Evolutionary conservation across 805 yeast species (phyloP).

Genomic region (Pichia gijzeniarum): DNA sequence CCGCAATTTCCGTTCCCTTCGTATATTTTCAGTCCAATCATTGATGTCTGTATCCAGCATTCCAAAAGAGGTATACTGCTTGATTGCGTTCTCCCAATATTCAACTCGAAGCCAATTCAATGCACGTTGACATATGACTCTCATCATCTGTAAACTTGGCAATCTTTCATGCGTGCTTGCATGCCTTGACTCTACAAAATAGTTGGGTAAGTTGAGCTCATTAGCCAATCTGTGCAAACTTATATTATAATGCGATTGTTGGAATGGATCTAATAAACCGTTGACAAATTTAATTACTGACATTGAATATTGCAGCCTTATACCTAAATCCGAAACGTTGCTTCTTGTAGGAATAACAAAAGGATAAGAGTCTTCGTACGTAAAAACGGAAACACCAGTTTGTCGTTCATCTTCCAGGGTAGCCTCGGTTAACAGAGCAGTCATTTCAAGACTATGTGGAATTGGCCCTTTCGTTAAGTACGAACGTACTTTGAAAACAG

Average conservation of each 20-base stretch:
- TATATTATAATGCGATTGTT: slow-evolving; percentile 69
- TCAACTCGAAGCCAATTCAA: slow-evolving; percentile 66
- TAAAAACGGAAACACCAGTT: slow-evolving; percentile 4
- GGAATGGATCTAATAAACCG: slow-evolving; percentile 83
- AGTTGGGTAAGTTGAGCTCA: slow-evolving; percentile 60
- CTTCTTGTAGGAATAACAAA: neutral
- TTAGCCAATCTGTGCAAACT: slow-evolving; percentile 74
- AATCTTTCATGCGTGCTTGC: slow-evolving; percentile 83
- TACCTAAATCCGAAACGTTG: slow-evolving; percentile 20
- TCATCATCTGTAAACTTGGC: slow-evolving; percentile 64
- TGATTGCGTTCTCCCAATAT: slow-evolving; percentile 55
- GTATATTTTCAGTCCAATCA: slow-evolving; percentile 4
- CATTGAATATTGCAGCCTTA: slow-evolving; percentile 60
- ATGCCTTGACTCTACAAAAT: slow-evolving; percentile 87
- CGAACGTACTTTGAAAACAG: slow-evolving; percentile 46
- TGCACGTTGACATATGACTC: slow-evolving; percentile 54
- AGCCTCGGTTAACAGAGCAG: slow-evolving; percentile 52
- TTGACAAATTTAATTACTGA: slow-evolving; percentile 81
- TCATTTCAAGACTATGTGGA: slow-evolving; percentile 69
- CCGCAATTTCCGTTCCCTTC: slow-evolving; percentile 15
- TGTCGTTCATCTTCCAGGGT: slow-evolving; percentile 34
- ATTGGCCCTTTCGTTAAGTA: slow-evolving; percentile 53
- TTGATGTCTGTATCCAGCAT: neutral
- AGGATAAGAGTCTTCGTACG: slow-evolving; percentile 1
- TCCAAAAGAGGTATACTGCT: slow-evolving; percentile 8